These are phyloP conservation scores for Ceratobasidium sp. DNA, from an alignment of 1,284 basidiomycete genomes.

Conservation along the genomic window DNA sequence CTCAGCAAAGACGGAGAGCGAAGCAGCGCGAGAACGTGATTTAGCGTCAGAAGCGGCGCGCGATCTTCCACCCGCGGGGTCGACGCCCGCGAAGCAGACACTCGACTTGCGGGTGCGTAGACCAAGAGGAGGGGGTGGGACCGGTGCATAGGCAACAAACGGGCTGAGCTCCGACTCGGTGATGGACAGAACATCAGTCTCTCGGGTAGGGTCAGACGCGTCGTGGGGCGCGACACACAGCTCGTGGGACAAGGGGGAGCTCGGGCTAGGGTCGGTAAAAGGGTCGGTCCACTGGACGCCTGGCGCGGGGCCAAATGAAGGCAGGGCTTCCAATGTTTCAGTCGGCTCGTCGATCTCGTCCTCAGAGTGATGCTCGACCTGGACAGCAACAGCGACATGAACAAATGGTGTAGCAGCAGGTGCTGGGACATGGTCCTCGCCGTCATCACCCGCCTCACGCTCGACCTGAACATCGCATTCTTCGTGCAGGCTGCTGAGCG, in stretches of 20 bases:
- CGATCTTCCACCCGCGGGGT: not conserved
- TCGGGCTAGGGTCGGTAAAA: constrained; percentile 11
- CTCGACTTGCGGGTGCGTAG: constrained; percentile 31
- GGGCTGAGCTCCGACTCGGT: constrained; percentile 31
- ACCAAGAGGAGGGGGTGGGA: not conserved
- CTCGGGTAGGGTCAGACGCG: not conserved
- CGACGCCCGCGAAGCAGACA: constrained; percentile 28
- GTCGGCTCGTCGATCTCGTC: constrained; percentile 1
- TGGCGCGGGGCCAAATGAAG: constrained; percentile 3
- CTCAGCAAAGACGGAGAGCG: not conserved
- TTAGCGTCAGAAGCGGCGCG: not conserved
- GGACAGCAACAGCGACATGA: constrained; percentile 19
- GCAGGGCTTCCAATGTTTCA: not conserved
- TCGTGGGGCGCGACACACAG: constrained; percentile 8
- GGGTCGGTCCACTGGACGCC: constrained; percentile 20
- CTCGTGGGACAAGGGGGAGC: not conserved
- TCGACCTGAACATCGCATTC: constrained; percentile 1
- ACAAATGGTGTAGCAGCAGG: constrained; percentile 1
- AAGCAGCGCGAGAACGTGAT: not conserved
- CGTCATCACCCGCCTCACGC: constrained; percentile 12
- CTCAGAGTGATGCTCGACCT: not conserved
- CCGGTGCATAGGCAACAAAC: constrained; percentile 13
- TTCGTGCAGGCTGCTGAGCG: constrained; percentile 14
- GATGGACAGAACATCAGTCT: constrained; percentile 15
- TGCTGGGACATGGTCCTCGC: not conserved